phyloP scores from a whole-genome alignment of 2,329 filamentous ascomycete genomes.

The Neonectria neomacrospora region DNA sequence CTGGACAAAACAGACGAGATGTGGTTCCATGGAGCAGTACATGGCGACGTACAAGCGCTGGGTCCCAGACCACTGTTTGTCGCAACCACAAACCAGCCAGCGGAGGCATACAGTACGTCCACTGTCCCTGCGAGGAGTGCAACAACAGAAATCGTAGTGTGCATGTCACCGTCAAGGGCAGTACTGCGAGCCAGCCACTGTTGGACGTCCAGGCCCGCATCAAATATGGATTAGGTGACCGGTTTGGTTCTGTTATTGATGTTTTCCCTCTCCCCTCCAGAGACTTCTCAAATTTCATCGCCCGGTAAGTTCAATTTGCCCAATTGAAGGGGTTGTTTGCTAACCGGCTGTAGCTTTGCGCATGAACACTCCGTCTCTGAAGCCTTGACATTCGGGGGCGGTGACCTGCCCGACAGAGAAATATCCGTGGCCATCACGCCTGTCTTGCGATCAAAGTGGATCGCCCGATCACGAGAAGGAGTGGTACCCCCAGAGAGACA shows the following conservation, averaged over 20 bases:
- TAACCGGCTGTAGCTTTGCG: conserved; percentile 40
- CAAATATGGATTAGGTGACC: conserved; percentile 42
- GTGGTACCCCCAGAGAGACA: conserved; percentile 4
- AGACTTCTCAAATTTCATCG: conserved; percentile 38
- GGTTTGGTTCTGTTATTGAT: conserved; percentile 48
- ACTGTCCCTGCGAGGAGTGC: conserved; percentile 47
- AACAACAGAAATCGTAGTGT: conserved; percentile 47
- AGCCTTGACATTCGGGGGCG: conserved; percentile 40
- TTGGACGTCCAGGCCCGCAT: conserved; percentile 45
- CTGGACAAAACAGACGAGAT: conserved; percentile 32
- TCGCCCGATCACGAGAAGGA: conserved; percentile 3
- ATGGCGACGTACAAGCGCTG: conserved; percentile 33
- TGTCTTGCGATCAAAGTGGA: conserved; percentile 49
- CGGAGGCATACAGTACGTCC: conserved; percentile 39
- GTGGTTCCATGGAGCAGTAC: conserved; percentile 28
- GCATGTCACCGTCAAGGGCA: conserved; percentile 37
- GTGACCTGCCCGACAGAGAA: conserved; percentile 41
- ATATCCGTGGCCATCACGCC: conserved; percentile 44
- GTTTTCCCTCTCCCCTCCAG: conserved; percentile 35
- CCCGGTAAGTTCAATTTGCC: conserved; percentile 41
- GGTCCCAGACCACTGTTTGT: conserved; percentile 28
- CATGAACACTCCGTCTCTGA: conserved; percentile 41
- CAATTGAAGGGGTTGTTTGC: not conserved
- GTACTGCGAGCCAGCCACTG: not conserved
- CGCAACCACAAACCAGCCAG: conserved; percentile 35